Conservation (phyloP, 75 land plant species). For the Cunninghamia lanceolata region DNA sequence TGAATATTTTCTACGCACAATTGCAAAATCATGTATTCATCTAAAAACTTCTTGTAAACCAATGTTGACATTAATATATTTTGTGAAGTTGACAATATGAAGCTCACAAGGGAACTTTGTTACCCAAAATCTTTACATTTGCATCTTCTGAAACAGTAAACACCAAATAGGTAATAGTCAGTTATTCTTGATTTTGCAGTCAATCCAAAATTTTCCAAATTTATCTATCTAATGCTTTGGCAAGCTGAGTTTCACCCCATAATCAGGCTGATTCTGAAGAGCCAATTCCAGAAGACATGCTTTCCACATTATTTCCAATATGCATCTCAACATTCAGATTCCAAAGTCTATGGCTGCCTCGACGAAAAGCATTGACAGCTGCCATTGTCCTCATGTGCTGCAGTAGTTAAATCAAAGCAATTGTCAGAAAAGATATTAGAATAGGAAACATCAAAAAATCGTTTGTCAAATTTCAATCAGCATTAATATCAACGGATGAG, state of each 20-base stretch:
- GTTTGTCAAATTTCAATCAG: conserved; percentile 8
- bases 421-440: not conserved
- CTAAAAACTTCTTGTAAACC: not conserved
- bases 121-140: conserved; percentile 9
- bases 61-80: conserved; percentile 6
- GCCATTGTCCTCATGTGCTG: conserved; percentile 11
- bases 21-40: conserved; percentile 7
- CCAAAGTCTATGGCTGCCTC: conserved; percentile 6
- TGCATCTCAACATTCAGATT: conserved; percentile 9
- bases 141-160: conserved; percentile 7
- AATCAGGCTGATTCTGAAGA: conserved; percentile 9
- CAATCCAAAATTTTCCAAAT: conserved; percentile 11
- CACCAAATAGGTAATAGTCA: conserved; percentile 10
- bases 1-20: not conserved
- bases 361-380: conserved; percentile 1
- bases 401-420: not conserved
- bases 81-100: conserved; percentile 12
- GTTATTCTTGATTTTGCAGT: not conserved
- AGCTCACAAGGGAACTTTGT: conserved; percentile 10
- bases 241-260: not conserved
- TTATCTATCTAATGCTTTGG: not conserved
- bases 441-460: not conserved
- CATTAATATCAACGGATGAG: not conserved
- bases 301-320: conserved; percentile 11
- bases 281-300: conserved; percentile 5